Base-by-base conservation (phyloP, 768 basidiomycete genomes). In the Amanita brunnescens region DNA sequence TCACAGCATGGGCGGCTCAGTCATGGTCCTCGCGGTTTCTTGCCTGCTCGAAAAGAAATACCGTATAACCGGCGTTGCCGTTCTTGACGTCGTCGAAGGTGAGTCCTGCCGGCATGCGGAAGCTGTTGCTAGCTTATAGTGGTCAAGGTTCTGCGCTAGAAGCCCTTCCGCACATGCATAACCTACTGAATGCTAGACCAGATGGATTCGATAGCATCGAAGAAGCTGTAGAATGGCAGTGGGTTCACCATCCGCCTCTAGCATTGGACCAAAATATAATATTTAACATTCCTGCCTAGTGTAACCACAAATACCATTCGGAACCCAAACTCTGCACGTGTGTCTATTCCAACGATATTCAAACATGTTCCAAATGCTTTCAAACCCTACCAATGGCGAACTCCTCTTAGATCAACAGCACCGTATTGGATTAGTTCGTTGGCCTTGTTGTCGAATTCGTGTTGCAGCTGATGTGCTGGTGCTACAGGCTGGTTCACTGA, bases 161-260 rank as follows among this genome's bases (percentile, higher is more conserved):
- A 40, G 91, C 93, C 1, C 76, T 99, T 10, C 90, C 91, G 0
- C 80, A 89, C 58, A 99, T 99, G 96, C 82, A 89, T 54, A 81
- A 75, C 37, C 79, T 98, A 32, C 76, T 99, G 26, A 85, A 87
- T 52, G 79, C 83, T 23, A 80, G 93, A 9, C 96, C 95, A 6
- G 83, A 82, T 43, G 85, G 86, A 0, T 99, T 98, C 64, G 78
- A 80, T 48, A 87, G 79, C 39, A 68, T 85, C 6, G 87, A 94
- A 62, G 86, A 87, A 47, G 93, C 87, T 0, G 81, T 99, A 37
- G 84, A 90, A 54, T 99, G 96, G 96, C 95, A 98, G 93, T 97
- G 67, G 61, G 93, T 75, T n/a, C 7, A 16, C 14, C 23, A 23
- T 5, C 21, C 20, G 21, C 20, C 26, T 54, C 23, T 39, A 38